Percentiles rank a stretch among this genome's conserved stretches.
These are phyloP conservation scores for Fistulifera solaris DNA, from an alignment of 108 stramenopile genomes.

Conservation along the genomic window DNA sequence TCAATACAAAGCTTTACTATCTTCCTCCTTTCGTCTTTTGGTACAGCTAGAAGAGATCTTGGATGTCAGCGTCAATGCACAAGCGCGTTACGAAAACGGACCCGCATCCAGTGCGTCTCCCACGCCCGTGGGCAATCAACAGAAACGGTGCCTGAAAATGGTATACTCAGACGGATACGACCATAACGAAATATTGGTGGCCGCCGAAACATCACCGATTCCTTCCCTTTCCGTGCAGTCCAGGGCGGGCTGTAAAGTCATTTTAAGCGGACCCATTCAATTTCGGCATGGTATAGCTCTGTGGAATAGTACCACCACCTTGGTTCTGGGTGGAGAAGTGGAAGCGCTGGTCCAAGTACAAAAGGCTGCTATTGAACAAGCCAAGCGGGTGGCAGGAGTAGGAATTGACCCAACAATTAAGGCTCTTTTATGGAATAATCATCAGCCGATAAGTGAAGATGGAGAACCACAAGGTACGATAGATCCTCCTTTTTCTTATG, in stretches of 20 bases:
- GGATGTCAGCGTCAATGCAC: conserved; percentile 39
- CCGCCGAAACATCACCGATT: conserved; percentile 43
- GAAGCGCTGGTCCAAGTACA: conserved; percentile 34
- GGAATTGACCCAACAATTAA: conserved; percentile 75
- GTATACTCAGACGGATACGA: conserved; percentile 36
- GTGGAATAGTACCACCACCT: conserved; percentile 41
- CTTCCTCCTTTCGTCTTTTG: conserved; percentile 33
- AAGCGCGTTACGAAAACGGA: conserved; percentile 24
- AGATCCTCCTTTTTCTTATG: neutral
- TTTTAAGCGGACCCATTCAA: conserved; percentile 39
- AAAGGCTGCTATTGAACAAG: conserved; percentile 37
- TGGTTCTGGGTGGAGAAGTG: conserved; percentile 52
- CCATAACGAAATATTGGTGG: conserved; percentile 14
- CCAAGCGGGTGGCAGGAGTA: conserved; percentile 34
- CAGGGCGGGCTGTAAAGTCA: conserved; percentile 47
- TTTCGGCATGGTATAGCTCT: conserved; percentile 43
- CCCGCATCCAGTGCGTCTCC: conserved; percentile 7
- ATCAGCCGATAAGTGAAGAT: conserved; percentile 12
- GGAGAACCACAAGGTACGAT: conserved; percentile 15
- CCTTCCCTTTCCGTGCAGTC: conserved; percentile 21
- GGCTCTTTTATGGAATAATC: conserved; percentile 58
- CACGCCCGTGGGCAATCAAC: conserved; percentile 15
- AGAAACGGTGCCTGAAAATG: conserved; percentile 36
- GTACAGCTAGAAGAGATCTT: conserved; percentile 65
- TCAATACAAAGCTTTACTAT: conserved; percentile 17